Base-by-base conservation (phyloP, 2,329 filamentous ascomycete genomes). In the Cytospora paraplurivora region DNA sequence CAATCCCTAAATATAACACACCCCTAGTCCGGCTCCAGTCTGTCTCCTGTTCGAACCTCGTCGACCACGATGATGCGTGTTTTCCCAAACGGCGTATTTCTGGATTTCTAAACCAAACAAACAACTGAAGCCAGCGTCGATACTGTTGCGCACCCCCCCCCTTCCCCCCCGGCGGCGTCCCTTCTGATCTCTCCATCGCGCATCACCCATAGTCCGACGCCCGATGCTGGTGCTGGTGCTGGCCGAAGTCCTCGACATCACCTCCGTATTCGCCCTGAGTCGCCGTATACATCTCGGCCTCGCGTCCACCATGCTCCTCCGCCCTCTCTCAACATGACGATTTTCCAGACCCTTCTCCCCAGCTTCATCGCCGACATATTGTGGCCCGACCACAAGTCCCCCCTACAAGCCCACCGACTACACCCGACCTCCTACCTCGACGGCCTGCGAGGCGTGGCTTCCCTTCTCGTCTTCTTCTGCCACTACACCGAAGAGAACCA, bases 371-470 rank as follows among this genome's bases (percentile, higher is more conserved):
- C 72, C 62, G 71, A 74, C 53, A 35, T 62, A 49, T 27, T 74
- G 59, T 74, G 72, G 69, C 72, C 72, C 34, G 71, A 75, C 7
- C 69, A 72, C 50, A 70, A 67, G 62, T 66, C 68, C 44, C 59
- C 66, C 19, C 50, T 66, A 53, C 57, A 56, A 34, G 56, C 62
- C 44, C 72, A 68, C 64, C 69, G 65, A 47, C 44, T 75, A 10
- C 78, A 79, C 66, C 73, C 76, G 50, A 81, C 79, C 1, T 78
- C 79, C 13, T 82, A 81, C 67, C 76, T 82, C 54, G 80, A 82
- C 70, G 79, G 81, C 37, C 71, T 82, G 53, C 78, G 80, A n/a
- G 81, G 81, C 32, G 71, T 82, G 35, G 80, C 80, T 19, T 78
- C 79, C 11, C 72, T 82, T 58, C 68, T 82, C 50, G 80, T 82